phyloP scores from a whole-genome alignment of 345 rosid genomes.

The Trapa bicornis region DNA sequence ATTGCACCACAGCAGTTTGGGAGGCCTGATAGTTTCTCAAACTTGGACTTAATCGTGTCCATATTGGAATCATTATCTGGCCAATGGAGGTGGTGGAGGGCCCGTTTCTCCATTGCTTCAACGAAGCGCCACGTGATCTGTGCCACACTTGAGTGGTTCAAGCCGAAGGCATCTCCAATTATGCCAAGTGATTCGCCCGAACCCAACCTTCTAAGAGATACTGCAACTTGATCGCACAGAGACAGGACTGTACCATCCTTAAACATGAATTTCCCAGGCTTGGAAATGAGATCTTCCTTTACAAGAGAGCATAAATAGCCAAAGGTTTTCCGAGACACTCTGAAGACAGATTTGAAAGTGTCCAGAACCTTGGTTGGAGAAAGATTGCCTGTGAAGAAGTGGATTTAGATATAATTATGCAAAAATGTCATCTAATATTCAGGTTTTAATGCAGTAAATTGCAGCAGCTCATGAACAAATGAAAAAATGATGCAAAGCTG shows the following conservation, averaged over 20 bases:
- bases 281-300: constrained; percentile 31
- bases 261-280: constrained; percentile 27
- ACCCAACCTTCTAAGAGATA: constrained; percentile 46
- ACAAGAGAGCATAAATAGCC: constrained; percentile 48
- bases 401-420: background rate
- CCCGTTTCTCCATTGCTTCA: constrained; percentile 51
- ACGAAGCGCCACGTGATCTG: constrained; percentile 66
- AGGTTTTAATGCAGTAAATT: background rate
- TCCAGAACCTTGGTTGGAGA: constrained; percentile 28
- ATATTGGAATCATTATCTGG: constrained; percentile 33
- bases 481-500: background rate
- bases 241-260: constrained; percentile 35
- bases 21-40: constrained; percentile 39
- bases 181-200: constrained; percentile 40
- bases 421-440: background rate
- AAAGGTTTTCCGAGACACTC: constrained; percentile 38
- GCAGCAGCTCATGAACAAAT: background rate
- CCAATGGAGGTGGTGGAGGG: constrained; percentile 44
- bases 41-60: constrained; percentile 35
- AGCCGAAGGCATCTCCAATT: constrained; percentile 41
- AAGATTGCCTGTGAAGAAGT: constrained; percentile 26
- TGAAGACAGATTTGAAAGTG: constrained; percentile 28
- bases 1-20: constrained; percentile 56
- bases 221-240: constrained; percentile 43
- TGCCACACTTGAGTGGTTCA: constrained; percentile 46